Evolutionary conservation across 257 asterid species (phyloP), one percentile per base, ranked within the genome.

Genomic region (Gardenia jasminoides): DNA sequence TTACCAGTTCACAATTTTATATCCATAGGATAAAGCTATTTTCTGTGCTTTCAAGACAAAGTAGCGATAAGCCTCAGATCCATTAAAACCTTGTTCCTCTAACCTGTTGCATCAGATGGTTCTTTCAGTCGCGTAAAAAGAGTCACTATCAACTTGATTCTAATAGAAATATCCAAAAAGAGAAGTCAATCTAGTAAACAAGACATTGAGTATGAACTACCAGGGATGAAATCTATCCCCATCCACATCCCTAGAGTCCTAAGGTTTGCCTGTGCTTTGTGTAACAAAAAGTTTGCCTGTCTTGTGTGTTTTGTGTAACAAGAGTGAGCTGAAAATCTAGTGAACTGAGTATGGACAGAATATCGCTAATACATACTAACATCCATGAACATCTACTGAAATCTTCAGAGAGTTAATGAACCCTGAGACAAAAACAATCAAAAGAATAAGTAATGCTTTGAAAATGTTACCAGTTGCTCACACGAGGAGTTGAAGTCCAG

Each of bases 1-100:
- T 74, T 86, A 94, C 98, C 99, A 94, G 91, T 94, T 94, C 77
- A 94, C 89, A 83, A 93, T 89, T 80, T 94, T 97, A 33, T 91
- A 94, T 65, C 98, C 99, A 78, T 88, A 98, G 70, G 99, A 91
- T 16, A 93, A 65, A 50, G 99, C 99, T 62, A 94, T 89, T 85
- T 91, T 85, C 88, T 94, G 99, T 70, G 96, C 97, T 77, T 88
- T 81, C 82, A 94, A 76, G 75, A 94, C 97, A 69, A 94, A 94
- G 80, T 93, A 88, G 87, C 91, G 82, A 77, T 94, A 93, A 48
- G 94, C 99, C 65, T 70, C 54, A 10, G 92, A 82, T 44, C 77
- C 87, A 72, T 85, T 87, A 80, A 86, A 12, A 36, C 80, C 68
- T 20, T 87, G 78, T 75, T 83, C 80, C 80, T 41, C 47, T 80